Base-by-base conservation (phyloP, 208 protist species). In the Porcisia deanei region DNA sequence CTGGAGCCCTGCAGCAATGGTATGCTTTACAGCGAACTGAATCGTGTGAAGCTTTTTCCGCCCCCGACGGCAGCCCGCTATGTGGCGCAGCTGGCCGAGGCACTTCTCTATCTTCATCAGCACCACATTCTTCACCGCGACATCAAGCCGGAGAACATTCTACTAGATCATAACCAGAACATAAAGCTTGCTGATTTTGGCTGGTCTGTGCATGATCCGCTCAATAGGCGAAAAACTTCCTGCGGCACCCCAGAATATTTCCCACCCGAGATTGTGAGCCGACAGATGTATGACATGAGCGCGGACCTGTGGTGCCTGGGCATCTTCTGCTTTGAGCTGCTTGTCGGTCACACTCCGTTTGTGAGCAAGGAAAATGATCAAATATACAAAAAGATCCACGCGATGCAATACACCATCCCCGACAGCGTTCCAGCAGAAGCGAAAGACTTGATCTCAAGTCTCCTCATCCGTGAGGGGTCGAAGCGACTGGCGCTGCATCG, bases 111-210 rank as follows among this genome's bases (percentile, higher is more conserved):
- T 85, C 95, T 98, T 20, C 99, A 99, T 82, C 88, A 95, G 54
- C 92, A 98, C 78, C 85, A 99, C 88, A 99, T 99, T 34, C 97
- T 99, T 10, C 98, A 99, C 81, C 89, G 98, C 34, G 98, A 99
- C 79, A 99, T 99, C 73, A 98, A 98, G 71, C 96, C 96, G 5
- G 96, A 98, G 83, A 98, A 98, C 75, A 96, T 97, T 74, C 84
- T 97, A 22, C 85, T 98, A 3, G 94, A 98, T 68, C 87, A 93
- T 66, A 93, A 98, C 71, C 83, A 94, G 58, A 98, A 99, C 78
- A 91, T 99, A 61, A 99, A 99, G 82, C 97, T 99, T 22, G 99
- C 98, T 8, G 99, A 99, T 86, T 99, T 99, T 93, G 99, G 99
- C 25, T 99, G 99, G 98, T 98, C 94, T 8, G 98, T 99, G 54